These are phyloP conservation scores for Salisapilia sapeloensis DNA, from an alignment of 352 stramenopile species.

Conservation along the genomic window DNA sequence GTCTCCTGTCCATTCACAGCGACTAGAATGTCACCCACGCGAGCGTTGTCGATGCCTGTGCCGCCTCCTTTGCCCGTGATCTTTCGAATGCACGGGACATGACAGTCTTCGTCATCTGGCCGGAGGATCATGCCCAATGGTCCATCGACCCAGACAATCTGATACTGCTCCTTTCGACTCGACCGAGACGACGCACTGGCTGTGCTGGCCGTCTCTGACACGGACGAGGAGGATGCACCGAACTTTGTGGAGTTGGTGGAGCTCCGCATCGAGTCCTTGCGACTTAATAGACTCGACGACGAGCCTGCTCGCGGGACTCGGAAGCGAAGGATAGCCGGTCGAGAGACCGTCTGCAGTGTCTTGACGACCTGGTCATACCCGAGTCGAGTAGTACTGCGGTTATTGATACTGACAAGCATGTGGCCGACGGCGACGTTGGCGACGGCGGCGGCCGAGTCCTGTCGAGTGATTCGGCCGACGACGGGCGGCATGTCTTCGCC, in stretches of 20 bases:
- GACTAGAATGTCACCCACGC: constrained; percentile 64
- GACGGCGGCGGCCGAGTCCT: constrained; percentile 61
- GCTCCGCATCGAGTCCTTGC: constrained; percentile 3
- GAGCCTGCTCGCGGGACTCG: constrained; percentile 43
- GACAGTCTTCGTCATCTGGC: constrained; percentile 72
- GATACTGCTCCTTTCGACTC: constrained; percentile 65
- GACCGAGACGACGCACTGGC: no score
- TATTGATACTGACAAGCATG: constrained; percentile 83
- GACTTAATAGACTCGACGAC: constrained; percentile 1
- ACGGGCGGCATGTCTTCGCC: constrained; percentile 79
- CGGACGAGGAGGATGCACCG: constrained; percentile 16
- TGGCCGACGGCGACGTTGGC: constrained; percentile 68
- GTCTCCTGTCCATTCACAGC: constrained; percentile 76
- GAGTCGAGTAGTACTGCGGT: constrained; percentile 68
- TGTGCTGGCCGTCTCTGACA: constrained; percentile 15
- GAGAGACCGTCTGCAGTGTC: constrained; percentile 68
- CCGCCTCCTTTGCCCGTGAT: constrained; percentile 73
- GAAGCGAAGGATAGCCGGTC: constrained; percentile 66
- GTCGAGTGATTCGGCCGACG: constrained; percentile 74
- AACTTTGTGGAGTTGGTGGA: constrained; percentile 15
- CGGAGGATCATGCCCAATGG: constrained; percentile 75
- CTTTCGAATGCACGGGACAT: constrained; percentile 78
- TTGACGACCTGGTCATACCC: constrained; percentile 73
- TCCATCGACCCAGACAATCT: constrained; percentile 72
- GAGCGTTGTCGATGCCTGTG: constrained; percentile 67